Percentiles rank a stretch among this genome's conserved stretches.
Evolutionary conservation across 768 basidiomycete species (phyloP).

Genomic region (Serendipita vermifera): DNA sequence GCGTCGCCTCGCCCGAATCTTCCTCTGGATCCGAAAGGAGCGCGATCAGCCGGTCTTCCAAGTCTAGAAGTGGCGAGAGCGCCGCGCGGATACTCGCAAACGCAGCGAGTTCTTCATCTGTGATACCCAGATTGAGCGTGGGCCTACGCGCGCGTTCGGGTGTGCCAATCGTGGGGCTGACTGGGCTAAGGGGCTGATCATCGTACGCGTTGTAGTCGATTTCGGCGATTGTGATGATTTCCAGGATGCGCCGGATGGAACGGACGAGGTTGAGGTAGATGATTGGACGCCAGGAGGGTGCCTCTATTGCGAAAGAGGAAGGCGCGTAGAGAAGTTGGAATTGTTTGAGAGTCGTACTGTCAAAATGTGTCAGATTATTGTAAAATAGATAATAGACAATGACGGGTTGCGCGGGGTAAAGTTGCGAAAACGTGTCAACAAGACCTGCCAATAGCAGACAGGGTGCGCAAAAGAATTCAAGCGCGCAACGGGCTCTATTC

Average conservation of each 20-base stretch:
- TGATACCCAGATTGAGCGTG: slow-evolving; percentile 36
- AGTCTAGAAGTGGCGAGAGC: slow-evolving; percentile 53
- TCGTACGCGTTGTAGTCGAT: slow-evolving; percentile 41
- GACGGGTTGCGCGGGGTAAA: background rate
- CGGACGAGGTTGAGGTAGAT: slow-evolving; percentile 81
- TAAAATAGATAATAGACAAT: background rate
- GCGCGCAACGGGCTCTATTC: too few species aligned
- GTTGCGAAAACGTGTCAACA: background rate
- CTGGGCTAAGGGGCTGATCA: slow-evolving; percentile 38
- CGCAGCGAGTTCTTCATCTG: slow-evolving; percentile 48
- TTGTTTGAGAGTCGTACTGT: slow-evolving; percentile 22
- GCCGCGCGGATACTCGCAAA: slow-evolving; percentile 24
- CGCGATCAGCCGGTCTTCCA: slow-evolving; percentile 57
- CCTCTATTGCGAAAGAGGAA: slow-evolving; percentile 61
- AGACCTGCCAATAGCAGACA: too few species aligned
- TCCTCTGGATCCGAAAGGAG: slow-evolving; percentile 59
- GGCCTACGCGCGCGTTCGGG: slow-evolving; percentile 39
- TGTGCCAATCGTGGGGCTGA: slow-evolving; percentile 39
- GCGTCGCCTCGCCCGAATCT: slow-evolving; percentile 47
- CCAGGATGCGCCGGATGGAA: slow-evolving; percentile 66
- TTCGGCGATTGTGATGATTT: slow-evolving; percentile 51
- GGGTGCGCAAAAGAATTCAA: too few species aligned
- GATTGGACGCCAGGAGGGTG: slow-evolving; percentile 76
- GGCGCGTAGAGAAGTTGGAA: slow-evolving; percentile 74
- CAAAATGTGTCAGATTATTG: background rate